These are phyloP conservation scores for Saccharomyces hybrid DNA, from an alignment of 1,139 yeast genomes.

Conservation along the genomic window DNA sequence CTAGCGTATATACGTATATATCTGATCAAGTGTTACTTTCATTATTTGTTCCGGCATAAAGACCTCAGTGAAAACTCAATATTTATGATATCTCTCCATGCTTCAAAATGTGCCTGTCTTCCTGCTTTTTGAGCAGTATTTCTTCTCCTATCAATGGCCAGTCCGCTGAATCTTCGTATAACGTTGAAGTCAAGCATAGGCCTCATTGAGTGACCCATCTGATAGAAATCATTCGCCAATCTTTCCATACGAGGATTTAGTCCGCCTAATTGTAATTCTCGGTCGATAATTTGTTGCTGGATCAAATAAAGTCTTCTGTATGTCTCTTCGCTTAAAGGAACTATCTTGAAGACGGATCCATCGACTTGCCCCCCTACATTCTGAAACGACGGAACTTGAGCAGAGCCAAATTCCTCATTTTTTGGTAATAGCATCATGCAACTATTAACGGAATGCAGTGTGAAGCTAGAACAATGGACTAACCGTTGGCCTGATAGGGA, in stretches of 20 bases:
- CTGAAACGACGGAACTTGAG: conserved; percentile 36
- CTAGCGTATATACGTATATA: not conserved
- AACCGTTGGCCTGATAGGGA: conserved; percentile 77
- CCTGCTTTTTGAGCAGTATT: conserved; percentile 52
- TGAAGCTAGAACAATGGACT: conserved; percentile 63
- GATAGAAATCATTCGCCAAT: conserved; percentile 39
- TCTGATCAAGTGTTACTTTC: not conserved
- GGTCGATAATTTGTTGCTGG: conserved; percentile 79
- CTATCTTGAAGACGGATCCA: conserved; percentile 70
- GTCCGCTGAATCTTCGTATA: conserved; percentile 44
- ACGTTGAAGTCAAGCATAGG: conserved; percentile 58
- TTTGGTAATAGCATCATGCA: conserved; percentile 51
- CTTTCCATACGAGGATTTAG: conserved; percentile 73
- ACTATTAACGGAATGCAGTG: conserved; percentile 55
- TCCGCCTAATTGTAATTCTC: conserved; percentile 58
- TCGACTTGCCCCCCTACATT: conserved; percentile 66
- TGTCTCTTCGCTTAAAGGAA: conserved; percentile 66
- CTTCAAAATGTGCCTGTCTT: conserved; percentile 46
- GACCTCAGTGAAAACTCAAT: conserved; percentile 36
- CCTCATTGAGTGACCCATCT: conserved; percentile 32
- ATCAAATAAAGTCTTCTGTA: conserved; percentile 78
- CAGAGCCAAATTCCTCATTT: conserved; percentile 28
- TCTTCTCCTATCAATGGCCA: conserved; percentile 52
- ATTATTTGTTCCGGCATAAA: conserved; percentile 11
- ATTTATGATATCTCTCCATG: conserved; percentile 63